Evolutionary conservation across 176 grass and related monocot species (phyloP).

Genomic region (Avena sativa): DNA sequence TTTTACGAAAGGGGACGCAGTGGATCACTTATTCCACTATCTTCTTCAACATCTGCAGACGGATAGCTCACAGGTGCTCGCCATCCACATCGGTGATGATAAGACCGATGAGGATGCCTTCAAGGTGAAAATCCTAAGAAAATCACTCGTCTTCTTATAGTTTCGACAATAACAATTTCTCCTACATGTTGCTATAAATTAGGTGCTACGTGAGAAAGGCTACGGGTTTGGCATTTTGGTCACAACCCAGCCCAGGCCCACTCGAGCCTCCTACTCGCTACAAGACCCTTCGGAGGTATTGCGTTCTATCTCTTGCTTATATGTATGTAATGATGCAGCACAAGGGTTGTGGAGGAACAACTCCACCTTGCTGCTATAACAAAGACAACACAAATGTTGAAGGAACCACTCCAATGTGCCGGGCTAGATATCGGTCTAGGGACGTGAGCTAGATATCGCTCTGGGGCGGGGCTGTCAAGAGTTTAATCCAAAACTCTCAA

Average conservation of each 20-base stretch:
- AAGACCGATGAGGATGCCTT: neutral
- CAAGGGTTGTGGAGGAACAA: too few species aligned
- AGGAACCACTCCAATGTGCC: too few species aligned
- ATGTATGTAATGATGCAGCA: neutral
- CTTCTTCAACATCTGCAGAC: neutral
- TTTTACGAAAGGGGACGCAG: neutral
- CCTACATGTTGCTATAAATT: neutral
- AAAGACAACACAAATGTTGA: too few species aligned
- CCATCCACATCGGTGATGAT: neutral
- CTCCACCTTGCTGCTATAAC: too few species aligned
- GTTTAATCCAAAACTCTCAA: too few species aligned
- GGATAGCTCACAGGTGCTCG: neutral
- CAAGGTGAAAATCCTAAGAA: neutral
- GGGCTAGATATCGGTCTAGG: too few species aligned
- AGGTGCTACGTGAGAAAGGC: neutral
- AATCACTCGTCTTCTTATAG: neutral
- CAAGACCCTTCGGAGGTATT: neutral
- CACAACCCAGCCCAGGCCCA: neutral
- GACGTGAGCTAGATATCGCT: too few species aligned
- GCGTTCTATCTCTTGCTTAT: neutral
- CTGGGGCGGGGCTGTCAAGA: too few species aligned
- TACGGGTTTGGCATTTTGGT: neutral
- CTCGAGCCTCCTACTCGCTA: neutral
- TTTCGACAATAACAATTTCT: neutral
- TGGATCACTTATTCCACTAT: neutral